Evolutionary conservation across 768 basidiomycete species (phyloP), one percentile per base, ranked within the genome.

Genomic region (Dentipellis sp.): DNA sequence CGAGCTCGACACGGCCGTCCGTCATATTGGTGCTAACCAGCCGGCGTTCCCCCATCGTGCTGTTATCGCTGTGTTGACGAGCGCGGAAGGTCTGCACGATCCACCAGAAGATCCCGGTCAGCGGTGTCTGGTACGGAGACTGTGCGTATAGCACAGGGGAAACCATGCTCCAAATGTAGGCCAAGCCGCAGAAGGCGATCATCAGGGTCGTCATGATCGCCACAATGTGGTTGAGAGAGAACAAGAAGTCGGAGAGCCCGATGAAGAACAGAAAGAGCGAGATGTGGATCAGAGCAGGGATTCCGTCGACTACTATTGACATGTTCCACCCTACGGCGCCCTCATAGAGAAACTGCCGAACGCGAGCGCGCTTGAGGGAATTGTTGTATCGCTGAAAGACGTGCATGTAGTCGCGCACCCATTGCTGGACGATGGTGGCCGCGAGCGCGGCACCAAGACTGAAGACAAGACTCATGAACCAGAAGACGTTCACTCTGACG

Each of bases 231-330:
- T 64, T 60, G 46, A 63, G 62, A 8, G 72, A 65, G 51, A 64
- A 62, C 23, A 79, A 65, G 59, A 78, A 76, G 19, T 72, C 70
- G 36, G 77, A 63, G 19, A 82, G 68, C 35, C 77, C 75, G 34
- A 74, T 71, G 62, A 83, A 74, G 65, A 81, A 80, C 7, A 80
- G 68, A 22, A 78, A 71, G 16, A 80, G 68, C 1, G 78, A 76
- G 6, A 75, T 63, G 56, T 80, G 78, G 17, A 81, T 70, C 14
- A 80, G 69, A 17, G 73, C 66, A 1, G 78, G 78, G 35, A 80
- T 72, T 11, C 67, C 59, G 37, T 74, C 71, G 1, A 78, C 74
- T 9, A 80, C 61, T 1, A 67, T 63, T 10, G 70, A 63, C 66
- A 80, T 70, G 7, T 66, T 64, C 62, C 75, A 76, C 50, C 61